Base-by-base conservation (phyloP, 371 early-diverging fungal genomes). In the Dichotomocladium elegans region DNA sequence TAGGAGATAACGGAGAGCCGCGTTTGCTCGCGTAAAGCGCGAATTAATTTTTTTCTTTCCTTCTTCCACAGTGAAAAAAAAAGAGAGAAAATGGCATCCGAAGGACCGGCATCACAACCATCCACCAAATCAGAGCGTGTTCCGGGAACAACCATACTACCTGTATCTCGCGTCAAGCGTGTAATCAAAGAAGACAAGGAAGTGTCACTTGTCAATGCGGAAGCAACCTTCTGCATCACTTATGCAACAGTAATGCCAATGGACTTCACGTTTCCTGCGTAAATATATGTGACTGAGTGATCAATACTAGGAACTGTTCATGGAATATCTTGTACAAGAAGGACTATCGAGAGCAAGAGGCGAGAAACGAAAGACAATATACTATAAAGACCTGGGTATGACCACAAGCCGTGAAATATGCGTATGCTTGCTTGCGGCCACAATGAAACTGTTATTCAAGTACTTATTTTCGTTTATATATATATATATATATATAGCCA, bases 141-240 rank as follows among this genome's bases (percentile, higher is more conserved):
- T 2, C 67, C 83, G 15, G 89, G 87, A n/a, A 65, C 72, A 2
- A 80, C 83, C 1, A 68, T 70, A 28, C 61, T 90, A 26, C 91
- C 91, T 2, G 61, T 80, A 12, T 86, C 93, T n/a, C 79, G 93
- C 52, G 83, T 92, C 48, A 85, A 88, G 47, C 81, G 89, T 29
- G 86, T 92, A 54, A 88, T 92, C 63, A 90, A 88, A 55, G 89
- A 88, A 59, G 93, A 92, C 64, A 86, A 83, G 63, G 92, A 89
- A 44, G 76, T 92, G 2, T 61, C 68, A 4, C 66, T 81, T 33
- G 80, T 86, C 63, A 82, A 83, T 52, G 69, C 83, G 9, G 93
- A 92, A 42, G 88, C 90, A 11, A 81, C 88, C 7, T 90, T 87
- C 46, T 72, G 90, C 50, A 85, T 92, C 35, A 74, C 89, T 4